Evolutionary conservation across 2,329 filamentous ascomycete genomes (phyloP).

Genomic region (Aspergillus felis): DNA sequence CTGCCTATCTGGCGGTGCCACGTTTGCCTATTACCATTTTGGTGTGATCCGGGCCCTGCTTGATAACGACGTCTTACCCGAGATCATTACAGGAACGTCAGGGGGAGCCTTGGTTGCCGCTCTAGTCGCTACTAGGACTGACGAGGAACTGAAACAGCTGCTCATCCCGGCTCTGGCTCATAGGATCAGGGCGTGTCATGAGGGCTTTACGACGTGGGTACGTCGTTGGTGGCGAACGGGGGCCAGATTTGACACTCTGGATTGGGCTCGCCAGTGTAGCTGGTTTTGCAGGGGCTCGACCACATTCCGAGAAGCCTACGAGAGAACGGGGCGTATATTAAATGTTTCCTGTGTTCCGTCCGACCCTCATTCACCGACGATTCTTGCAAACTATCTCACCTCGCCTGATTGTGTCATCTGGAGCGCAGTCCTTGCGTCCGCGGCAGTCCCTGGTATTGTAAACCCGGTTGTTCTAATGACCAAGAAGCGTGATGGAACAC

Average conservation of each 20-base stretch:
- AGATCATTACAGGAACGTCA: slow-evolving; percentile 94
- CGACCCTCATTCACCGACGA: slow-evolving; percentile 87
- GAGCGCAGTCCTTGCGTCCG: slow-evolving; percentile 92
- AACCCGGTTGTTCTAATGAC: slow-evolving; percentile 93
- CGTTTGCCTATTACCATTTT: slow-evolving; percentile 95
- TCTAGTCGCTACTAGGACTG: slow-evolving; percentile 80
- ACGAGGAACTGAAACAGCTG: slow-evolving; percentile 81
- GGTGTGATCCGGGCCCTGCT: slow-evolving; percentile 86
- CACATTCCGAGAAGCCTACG: slow-evolving; percentile 92
- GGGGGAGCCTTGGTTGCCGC: slow-evolving; percentile 88
- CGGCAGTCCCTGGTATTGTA: slow-evolving; percentile 90
- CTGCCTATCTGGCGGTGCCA: slow-evolving; percentile 87
- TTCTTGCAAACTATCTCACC: slow-evolving; percentile 92
- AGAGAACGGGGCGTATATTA: slow-evolving; percentile 86
- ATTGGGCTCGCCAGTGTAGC: slow-evolving; percentile 78
- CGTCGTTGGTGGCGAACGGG: slow-evolving; percentile 88
- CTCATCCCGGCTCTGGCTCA: slow-evolving; percentile 82
- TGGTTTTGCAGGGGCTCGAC: slow-evolving; percentile 92
- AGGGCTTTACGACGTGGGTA: slow-evolving; percentile 71
- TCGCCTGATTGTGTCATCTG: slow-evolving; percentile 96
- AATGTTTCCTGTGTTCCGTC: slow-evolving; percentile 96
- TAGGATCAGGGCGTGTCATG: slow-evolving; percentile 80
- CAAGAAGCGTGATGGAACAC: slow-evolving; percentile 70
- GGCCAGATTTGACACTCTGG: slow-evolving; percentile 86
- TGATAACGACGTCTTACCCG: slow-evolving; percentile 78